Base-by-base conservation (phyloP, 139 green algal genomes). In the Chlorella sp. region DNA sequence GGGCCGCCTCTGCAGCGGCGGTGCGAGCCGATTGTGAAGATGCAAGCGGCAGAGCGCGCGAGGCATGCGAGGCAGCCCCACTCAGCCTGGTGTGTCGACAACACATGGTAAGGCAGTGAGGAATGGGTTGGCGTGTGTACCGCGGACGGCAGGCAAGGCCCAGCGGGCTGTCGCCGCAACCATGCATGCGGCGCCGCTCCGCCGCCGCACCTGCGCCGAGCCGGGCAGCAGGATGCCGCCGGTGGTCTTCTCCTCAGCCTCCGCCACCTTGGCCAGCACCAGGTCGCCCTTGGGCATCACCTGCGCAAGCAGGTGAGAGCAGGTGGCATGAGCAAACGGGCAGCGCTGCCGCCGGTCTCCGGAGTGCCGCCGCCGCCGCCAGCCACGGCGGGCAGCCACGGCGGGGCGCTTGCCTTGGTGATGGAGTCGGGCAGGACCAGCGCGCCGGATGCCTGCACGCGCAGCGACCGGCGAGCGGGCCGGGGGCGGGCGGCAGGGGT, bases 181-280 rank as follows among this genome's bases (percentile, higher is more conserved):
- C 19, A 1, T 26, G 34, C n/a, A 5, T 43, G 14, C n/a, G 43
- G 65, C 65, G 6, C n/a, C 62, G 51, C 51, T 3, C 51, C 51
- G 22, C 51, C 11, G 51, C 82, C 95, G 94, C 64, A 89, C 96
- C 76, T 95, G 92, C 0, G 93, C 93, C 16, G 88, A 85, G n/a
- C 89, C 84, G 1, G 97, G 97, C 74, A 99, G 92, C 79, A 99
- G 79, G 40, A 99, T 94, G 60, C 97, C 97, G 40, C 95, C 97
- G 22, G 91, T 84, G 20, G 90, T 97, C 84, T 94, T 94, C 46
- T 92, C 76, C 89, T 99, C 94, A 67, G 90, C 89, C 76, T 95
- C 90, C 43, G 94, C 94, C 17, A 98, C 92, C 88, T 96, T 97
- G 0, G 97, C 93, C 46, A 99, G 90, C 32, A 99, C 91, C 30